phyloP scores from a whole-genome alignment of 306 rosid species.

The Trichosanthes truncata region DNA sequence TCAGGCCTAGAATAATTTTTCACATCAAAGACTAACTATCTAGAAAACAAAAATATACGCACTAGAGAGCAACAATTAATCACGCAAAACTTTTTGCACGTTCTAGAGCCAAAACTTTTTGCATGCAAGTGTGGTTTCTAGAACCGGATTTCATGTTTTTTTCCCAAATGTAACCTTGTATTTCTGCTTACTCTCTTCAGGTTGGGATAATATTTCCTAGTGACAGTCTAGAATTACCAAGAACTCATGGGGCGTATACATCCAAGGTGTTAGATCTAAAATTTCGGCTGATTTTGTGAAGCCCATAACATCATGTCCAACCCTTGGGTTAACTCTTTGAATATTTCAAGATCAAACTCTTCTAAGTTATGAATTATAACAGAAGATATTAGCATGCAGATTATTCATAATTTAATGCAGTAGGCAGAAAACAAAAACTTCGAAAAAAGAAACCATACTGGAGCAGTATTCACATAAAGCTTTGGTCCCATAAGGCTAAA shows the following conservation, averaged over 20 bases:
- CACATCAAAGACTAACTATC: not conserved
- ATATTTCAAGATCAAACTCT: not conserved
- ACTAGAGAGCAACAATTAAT: not conserved
- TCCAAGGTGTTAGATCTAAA: not conserved
- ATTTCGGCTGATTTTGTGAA: not conserved
- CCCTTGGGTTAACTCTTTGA: not conserved
- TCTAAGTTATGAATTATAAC: not conserved
- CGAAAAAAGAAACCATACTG: slow-evolving; percentile 31
- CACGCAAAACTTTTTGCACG: not conserved
- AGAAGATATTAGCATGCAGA: not conserved
- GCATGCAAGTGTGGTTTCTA: not conserved
- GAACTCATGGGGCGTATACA: not conserved
- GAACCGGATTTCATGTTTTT: not conserved
- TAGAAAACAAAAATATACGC: not conserved
- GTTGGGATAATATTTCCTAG: not conserved
- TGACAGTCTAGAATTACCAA: not conserved
- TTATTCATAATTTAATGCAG: not conserved
- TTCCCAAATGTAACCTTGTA: not conserved
- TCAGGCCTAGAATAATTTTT: not conserved
- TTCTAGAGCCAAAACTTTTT: not conserved
- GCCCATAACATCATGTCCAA: not conserved
- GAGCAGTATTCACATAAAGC: slow-evolving; percentile 73
- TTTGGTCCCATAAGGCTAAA: slow-evolving; percentile 93
- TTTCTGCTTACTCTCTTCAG: not conserved
- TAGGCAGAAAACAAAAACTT: slow-evolving; percentile 7